Evolutionary conservation across 306 rosid genomes (phyloP), one percentile per base, ranked within the genome.

Genomic region (Prunus dulcis): DNA sequence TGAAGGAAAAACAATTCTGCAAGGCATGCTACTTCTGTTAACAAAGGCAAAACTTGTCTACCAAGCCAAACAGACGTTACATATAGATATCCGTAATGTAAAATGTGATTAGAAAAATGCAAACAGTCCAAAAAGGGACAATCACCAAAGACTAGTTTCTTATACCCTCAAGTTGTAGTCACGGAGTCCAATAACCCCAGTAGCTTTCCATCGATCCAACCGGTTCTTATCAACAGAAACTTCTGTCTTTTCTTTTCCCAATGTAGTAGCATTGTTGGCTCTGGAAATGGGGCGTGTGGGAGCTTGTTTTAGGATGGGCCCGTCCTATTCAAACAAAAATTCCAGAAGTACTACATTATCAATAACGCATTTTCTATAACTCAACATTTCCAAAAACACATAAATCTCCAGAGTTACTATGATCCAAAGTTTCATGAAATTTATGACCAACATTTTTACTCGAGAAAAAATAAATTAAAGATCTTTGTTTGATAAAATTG

Each of bases 141-240:
- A 50, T 69, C 50, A 25, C 19, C 56, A 32, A 38, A 43, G 43
- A n/a, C 7, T 20, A 68, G 38, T 51, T 34, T 32, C 43, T 43
- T 30, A 61, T 84, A 94, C 98, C 96, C 89, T 91, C 89, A 95
- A 89, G 76, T 83, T 90, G 87, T 89, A 80, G 74, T 92, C 96
- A 77, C 93, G 83, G 83, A 95, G 75, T 56, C 93, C 92, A 70
- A 95, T 70, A 82, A 95, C 92, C 72, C 97, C 92, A 15, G 93
- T 89, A 56, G 71, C 85, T 79, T 87, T 86, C 93, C 97, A 95
- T 66, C 88, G 82, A 46, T 88, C 89, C 75, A 65, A 67, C 78
- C 93, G 81, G 77, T 60, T 83, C 77, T 82, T 89, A 70, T 81
- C 85, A 55, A 71, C 71, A 77, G 81, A 79, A 76, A 64, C 74